These are phyloP conservation scores for Colletotrichum simmondsii DNA, from an alignment of 2,329 filamentous ascomycete species.

Conservation along the genomic window DNA sequence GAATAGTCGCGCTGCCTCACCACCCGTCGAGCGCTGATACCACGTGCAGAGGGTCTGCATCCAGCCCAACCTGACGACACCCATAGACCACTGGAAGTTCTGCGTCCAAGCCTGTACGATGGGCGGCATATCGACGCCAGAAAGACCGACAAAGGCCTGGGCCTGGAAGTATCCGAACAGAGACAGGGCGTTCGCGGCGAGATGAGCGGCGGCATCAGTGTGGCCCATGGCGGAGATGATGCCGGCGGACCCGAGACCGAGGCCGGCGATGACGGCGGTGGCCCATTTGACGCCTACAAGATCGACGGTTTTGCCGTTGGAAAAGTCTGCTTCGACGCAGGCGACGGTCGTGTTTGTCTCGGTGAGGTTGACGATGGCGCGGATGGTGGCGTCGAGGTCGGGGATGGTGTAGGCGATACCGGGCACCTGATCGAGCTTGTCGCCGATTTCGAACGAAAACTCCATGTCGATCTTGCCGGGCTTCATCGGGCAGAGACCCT, in stretches of 20 bases:
- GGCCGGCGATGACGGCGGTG: conserved; percentile 86
- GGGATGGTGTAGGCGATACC: conserved; percentile 87
- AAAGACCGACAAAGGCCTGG: conserved; percentile 91
- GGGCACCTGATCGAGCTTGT: conserved; percentile 67
- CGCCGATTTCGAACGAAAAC: conserved; percentile 37
- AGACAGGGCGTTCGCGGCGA: conserved; percentile 91
- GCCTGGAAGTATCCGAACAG: conserved; percentile 95
- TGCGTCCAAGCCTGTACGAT: conserved; percentile 94
- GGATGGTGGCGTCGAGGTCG: conserved; percentile 88
- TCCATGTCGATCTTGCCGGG: conserved; percentile 82
- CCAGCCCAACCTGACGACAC: conserved; percentile 87
- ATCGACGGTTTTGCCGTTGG: conserved; percentile 93
- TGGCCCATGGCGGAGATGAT: conserved; percentile 91
- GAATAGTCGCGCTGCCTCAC: conserved; percentile 82
- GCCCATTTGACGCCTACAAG: conserved; percentile 89
- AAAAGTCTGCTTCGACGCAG: conserved; percentile 88
- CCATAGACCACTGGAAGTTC: conserved; percentile 99
- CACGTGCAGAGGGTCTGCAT: conserved; percentile 91
- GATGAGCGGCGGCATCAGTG: conserved; percentile 92
- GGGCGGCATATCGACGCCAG: conserved; percentile 82
- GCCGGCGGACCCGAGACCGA: conserved; percentile 86
- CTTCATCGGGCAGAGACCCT: conserved; percentile 90
- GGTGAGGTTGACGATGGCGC: conserved; percentile 82
- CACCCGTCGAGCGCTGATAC: conserved; percentile 95
- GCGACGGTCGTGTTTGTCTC: conserved; percentile 73